Base-by-base conservation (phyloP, 2,329 filamentous ascomycete species). In the Botryotinia narcissicola region DNA sequence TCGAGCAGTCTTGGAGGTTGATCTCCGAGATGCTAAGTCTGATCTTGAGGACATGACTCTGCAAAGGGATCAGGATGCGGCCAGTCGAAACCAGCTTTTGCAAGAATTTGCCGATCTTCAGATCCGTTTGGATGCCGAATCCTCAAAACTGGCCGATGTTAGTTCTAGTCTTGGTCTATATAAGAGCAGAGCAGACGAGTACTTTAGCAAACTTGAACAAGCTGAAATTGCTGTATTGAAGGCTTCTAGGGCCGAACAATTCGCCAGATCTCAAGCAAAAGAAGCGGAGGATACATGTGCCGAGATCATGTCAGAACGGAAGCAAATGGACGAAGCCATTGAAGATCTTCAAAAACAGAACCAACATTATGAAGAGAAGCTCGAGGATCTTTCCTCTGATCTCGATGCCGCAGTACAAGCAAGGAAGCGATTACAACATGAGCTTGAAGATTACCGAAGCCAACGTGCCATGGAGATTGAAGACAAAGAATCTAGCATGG, bases 161-260 rank as follows among this genome's bases (percentile, higher is more conserved):
- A 90, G 90, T 12, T 92, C 94, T 4, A 97, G 92, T 81, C 87
- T 98, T 60, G 91, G 90, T 75, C 84, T 98, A 75, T 99, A 98
- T 86, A 98, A 97, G 87, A 90, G 89, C 76, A 91, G 95, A 61
- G 93, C 95, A 6, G 94, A 98, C 80, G 95, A 98, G 81, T 98
- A 99, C 83, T 99, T 98, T 83, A 93, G 90, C 85, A 98, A 97
- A 83, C 89, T 99, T 32, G 95, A 99, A 82, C 95, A 98, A 81
- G 96, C 96, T 25, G 95, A 99, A 82, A 97, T 98, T 77, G 91
- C 95, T 0, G 95, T 98, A 29, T 88, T 99, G 76, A 98, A 98
- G 82, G 95, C 95, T 25, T 92, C 89, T 74, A 90, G 95, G 37
- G 95, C 96, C 0, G 95, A 98, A 83, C 94, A 97, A 78, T 98